A percentile compares a stretch with the other conserved stretches of the same genome.
Evolutionary conservation across 1,139 yeast genomes (phyloP).

Genomic region (Yamadazyma spencermartinsiae): DNA sequence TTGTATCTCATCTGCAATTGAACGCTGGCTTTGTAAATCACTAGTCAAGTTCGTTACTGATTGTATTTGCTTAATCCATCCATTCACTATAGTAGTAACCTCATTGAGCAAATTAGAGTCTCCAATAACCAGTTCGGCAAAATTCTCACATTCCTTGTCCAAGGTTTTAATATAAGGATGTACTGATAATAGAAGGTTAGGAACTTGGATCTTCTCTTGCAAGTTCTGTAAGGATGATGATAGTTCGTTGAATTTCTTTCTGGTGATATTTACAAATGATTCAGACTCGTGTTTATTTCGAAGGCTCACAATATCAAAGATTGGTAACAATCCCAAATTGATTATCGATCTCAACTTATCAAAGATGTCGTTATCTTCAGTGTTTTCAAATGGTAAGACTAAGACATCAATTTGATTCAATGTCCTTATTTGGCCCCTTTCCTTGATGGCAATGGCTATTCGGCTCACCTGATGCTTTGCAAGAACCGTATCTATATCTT

Average conservation of each 20-base stretch:
- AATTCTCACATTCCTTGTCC: conserved; percentile 23
- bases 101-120: conserved; percentile 64
- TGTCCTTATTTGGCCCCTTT: conserved; percentile 11
- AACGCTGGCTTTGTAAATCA: conserved; percentile 17
- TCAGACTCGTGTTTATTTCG: conserved; percentile 13
- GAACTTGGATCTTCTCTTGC: conserved; percentile 68
- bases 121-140: conserved; percentile 25
- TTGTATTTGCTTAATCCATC: conserved; percentile 71
- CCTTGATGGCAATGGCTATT: conserved; percentile 12
- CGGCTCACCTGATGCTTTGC: neutral
- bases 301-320: conserved; percentile 28
- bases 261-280: conserved; percentile 37
- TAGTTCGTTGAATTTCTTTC: conserved; percentile 68
- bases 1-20: conserved; percentile 64
- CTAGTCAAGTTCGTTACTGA: conserved; percentile 47
- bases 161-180: conserved; percentile 53
- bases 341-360: conserved; percentile 62
- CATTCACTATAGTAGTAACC: conserved; percentile 64
- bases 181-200: conserved; percentile 54
- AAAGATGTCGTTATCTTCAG: conserved; percentile 31
- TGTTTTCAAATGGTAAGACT: conserved; percentile 10
- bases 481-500: conserved; percentile 7
- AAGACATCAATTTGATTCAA: conserved; percentile 10
- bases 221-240: conserved; percentile 67
- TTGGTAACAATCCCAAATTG: conserved; percentile 43